A percentile compares a stretch with the other conserved stretches of the same genome.
These are phyloP conservation scores for Guillardia theta DNA, from an alignment of 78 protist genomes.

Conservation along the genomic window DNA sequence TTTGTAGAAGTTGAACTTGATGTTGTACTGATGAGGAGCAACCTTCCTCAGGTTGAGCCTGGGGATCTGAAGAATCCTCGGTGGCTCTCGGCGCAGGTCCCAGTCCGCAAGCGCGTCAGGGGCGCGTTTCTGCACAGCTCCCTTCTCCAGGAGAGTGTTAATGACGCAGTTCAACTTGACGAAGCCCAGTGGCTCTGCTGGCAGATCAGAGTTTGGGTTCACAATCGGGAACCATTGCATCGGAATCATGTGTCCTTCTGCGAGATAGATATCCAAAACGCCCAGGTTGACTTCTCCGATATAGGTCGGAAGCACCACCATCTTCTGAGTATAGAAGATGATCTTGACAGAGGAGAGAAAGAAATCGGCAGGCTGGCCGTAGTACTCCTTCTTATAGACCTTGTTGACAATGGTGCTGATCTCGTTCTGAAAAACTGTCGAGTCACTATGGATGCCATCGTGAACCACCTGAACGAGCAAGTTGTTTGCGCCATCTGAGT, in stretches of 20 bases:
- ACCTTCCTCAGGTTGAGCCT: background rate
- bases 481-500: background rate
- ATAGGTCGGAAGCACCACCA: background rate
- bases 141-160: background rate
- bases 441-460: background rate
- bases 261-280: background rate
- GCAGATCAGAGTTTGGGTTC: background rate
- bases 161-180: background rate
- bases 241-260: background rate
- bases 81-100: conserved; percentile 5
- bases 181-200: conserved; percentile 6
- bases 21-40: background rate
- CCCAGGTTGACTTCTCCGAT: background rate
- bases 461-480: background rate
- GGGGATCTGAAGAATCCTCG: background rate
- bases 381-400: background rate
- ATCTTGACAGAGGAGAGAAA: background rate
- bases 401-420: background rate
- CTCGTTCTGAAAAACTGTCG: background rate
- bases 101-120: background rate
- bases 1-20: background rate
- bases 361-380: background rate
- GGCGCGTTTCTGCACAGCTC: background rate
- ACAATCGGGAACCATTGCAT: background rate
- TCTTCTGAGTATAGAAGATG: background rate